These are phyloP conservation scores for Termitomyces sp. DNA, from an alignment of 768 basidiomycete species.

Conservation along the genomic window DNA sequence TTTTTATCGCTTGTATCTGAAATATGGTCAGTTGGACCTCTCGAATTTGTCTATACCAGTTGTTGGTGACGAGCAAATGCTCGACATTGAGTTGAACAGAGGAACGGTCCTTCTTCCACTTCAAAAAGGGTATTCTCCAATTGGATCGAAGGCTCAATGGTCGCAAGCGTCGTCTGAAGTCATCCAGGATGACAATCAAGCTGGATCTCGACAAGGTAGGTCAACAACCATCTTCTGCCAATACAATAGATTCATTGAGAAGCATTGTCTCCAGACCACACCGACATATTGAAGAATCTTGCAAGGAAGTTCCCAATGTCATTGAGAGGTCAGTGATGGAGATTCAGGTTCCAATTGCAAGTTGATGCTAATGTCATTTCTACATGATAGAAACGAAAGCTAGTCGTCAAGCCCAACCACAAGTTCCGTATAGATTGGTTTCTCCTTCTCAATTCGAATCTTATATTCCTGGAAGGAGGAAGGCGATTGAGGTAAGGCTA, in stretches of 20 bases:
- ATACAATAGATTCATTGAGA: constrained; percentile 1
- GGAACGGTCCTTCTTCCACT: constrained; percentile 36
- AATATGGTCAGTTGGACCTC: constrained; percentile 35
- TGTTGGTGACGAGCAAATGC: constrained; percentile 45
- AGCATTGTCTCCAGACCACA: constrained; percentile 15
- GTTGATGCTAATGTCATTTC: background rate
- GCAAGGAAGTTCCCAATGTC: constrained; percentile 40
- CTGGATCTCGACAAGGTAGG: constrained; percentile 1
- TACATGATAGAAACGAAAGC: constrained; percentile 22
- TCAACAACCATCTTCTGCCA: background rate
- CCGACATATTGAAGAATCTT: constrained; percentile 26
- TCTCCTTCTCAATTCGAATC: constrained; percentile 30
- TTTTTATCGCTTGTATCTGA: background rate
- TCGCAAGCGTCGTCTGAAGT: constrained; percentile 2
- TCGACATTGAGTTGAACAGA: constrained; percentile 51
- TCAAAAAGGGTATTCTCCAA: constrained; percentile 25
- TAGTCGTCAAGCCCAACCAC: constrained; percentile 16
- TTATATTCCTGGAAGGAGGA: constrained; percentile 40
- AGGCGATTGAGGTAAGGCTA: constrained; percentile 45
- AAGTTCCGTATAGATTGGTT: constrained; percentile 38
- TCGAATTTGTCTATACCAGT: constrained; percentile 27
- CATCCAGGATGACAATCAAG: background rate
- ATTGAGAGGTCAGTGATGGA: constrained; percentile 27
- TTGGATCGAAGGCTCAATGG: constrained; percentile 37
- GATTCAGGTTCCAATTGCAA: background rate